Conservation (phyloP, 2,329 filamentous ascomycete genomes). For the Rhinocladiella similis region DNA sequence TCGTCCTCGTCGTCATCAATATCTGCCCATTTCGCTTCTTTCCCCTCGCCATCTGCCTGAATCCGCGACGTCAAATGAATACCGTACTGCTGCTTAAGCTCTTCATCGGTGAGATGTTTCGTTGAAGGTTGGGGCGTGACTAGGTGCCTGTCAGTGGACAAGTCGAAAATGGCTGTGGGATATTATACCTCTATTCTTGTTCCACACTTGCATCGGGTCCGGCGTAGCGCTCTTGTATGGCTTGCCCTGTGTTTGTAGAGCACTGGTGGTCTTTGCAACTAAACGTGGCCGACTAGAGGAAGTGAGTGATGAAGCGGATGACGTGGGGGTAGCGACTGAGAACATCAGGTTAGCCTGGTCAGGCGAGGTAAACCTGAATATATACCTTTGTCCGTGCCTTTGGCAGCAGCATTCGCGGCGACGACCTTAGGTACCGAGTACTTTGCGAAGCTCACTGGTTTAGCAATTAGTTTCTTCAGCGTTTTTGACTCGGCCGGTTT, state of each 20-base stretch:
- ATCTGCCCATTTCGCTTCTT: slow-evolving; percentile 68
- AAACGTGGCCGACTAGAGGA: slow-evolving; percentile 58
- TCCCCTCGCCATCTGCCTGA: slow-evolving; percentile 61
- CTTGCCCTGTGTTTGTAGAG: slow-evolving; percentile 52
- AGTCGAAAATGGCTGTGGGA: not conserved
- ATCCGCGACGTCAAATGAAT: slow-evolving; percentile 67
- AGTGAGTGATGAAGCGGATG: slow-evolving; percentile 39
- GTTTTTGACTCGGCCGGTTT: slow-evolving; percentile 47
- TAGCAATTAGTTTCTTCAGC: slow-evolving; percentile 64
- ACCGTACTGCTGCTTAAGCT: slow-evolving; percentile 67
- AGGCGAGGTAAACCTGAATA: slow-evolving; percentile 7
- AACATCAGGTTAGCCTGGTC: slow-evolving; percentile 29
- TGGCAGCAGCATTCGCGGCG: slow-evolving; percentile 51
- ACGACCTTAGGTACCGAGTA: slow-evolving; percentile 65
- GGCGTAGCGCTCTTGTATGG: slow-evolving; percentile 53
- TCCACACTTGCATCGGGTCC: slow-evolving; percentile 69
- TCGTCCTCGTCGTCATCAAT: slow-evolving; percentile 70
- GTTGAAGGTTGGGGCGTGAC: slow-evolving; percentile 47
- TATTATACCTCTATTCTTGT: slow-evolving; percentile 62
- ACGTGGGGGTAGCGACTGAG: slow-evolving; percentile 39
- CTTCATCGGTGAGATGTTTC: slow-evolving; percentile 67
- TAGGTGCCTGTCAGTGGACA: slow-evolving; percentile 49
- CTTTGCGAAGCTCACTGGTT: slow-evolving; percentile 67
- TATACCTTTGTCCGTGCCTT: slow-evolving; percentile 57
- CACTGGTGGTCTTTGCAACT: slow-evolving; percentile 62